Percentiles rank a stretch among this genome's conserved stretches.
Conservation (phyloP, 805 yeast species). For the Dipodascopsis tothii region DNA sequence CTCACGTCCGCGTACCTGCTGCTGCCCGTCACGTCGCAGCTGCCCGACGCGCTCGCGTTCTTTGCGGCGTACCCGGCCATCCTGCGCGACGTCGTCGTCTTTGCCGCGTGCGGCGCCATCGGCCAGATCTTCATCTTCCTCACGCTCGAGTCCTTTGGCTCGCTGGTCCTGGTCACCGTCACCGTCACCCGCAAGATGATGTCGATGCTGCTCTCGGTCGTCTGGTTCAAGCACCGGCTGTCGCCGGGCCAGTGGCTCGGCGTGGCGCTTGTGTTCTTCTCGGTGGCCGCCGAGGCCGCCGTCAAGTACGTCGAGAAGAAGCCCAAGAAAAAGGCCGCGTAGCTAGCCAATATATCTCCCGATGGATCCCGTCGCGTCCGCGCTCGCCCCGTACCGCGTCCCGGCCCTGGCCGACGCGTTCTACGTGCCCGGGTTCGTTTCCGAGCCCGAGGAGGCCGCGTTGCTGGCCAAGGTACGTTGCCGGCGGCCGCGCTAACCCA, state of each 20-base stretch:
- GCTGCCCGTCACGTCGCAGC: slow-evolving; percentile 43
- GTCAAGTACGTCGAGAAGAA: slow-evolving; percentile 33
- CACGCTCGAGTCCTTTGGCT: slow-evolving; percentile 77
- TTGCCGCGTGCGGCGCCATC: slow-evolving; percentile 72
- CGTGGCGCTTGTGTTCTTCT: slow-evolving; percentile 69
- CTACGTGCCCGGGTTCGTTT: slow-evolving; percentile 14
- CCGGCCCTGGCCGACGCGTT: background rate
- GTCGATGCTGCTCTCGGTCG: slow-evolving; percentile 84
- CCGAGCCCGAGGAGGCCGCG: slow-evolving; percentile 8
- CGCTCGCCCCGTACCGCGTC: background rate
- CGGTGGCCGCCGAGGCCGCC: slow-evolving; percentile 73
- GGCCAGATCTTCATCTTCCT: slow-evolving; percentile 93
- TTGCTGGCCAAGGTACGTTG: slow-evolving; percentile 10
- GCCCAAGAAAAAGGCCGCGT: slow-evolving; percentile 3
- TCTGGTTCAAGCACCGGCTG: slow-evolving; percentile 75
- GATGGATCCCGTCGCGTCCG: no score
- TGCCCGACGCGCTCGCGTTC: slow-evolving; percentile 44
- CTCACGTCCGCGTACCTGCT: slow-evolving; percentile 36
- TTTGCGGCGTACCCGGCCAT: slow-evolving; percentile 47
- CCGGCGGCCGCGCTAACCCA: background rate
- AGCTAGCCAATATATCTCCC: background rate
- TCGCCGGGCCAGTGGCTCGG: slow-evolving; percentile 67
- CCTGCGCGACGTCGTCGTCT: slow-evolving; percentile 51
- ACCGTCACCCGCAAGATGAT: slow-evolving; percentile 95
- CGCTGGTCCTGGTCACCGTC: slow-evolving; percentile 77